Conservation (phyloP, 371 early-diverging fungal genomes). For the Actinomortierella ambigua region DNA sequence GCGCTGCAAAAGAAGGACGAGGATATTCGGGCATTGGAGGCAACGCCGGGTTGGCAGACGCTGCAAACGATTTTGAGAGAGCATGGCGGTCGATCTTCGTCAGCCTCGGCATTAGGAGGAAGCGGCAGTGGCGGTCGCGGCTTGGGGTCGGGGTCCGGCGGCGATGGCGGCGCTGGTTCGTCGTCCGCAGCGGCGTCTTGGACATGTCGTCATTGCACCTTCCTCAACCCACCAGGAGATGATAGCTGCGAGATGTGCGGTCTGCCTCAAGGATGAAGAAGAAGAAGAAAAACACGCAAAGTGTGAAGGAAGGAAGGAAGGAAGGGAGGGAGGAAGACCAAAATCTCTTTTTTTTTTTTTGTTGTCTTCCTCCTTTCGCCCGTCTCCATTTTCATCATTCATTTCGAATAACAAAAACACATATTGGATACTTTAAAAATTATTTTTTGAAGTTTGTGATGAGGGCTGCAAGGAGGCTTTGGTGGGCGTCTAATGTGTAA, state of each 20-base stretch:
- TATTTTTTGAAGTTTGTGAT: too few relatives aligned
- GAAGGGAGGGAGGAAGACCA: too few relatives aligned
- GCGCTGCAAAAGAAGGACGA: slow-evolving; percentile 54
- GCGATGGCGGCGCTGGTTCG: slow-evolving; percentile 33
- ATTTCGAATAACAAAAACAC: too few relatives aligned
- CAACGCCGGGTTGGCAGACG: slow-evolving; percentile 81
- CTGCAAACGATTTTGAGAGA: slow-evolving; percentile 70
- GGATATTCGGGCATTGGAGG: slow-evolving; percentile 50
- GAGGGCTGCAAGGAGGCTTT: too few relatives aligned
- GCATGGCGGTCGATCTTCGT: slow-evolving; percentile 31
- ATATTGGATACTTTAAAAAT: too few relatives aligned
- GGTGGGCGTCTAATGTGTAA: too few relatives aligned
- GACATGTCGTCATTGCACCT: slow-evolving; percentile 95
- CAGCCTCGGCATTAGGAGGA: slow-evolving; percentile 14
- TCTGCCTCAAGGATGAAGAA: slow-evolving; percentile 62
- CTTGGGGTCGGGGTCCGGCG: slow-evolving; percentile 27
- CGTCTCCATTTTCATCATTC: too few relatives aligned
- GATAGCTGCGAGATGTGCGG: slow-evolving; percentile 95
- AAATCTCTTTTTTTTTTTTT: slow-evolving; percentile 1
- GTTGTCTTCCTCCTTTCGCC: too few relatives aligned
- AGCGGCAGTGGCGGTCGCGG: slow-evolving; percentile 28
- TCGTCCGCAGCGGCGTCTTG: slow-evolving; percentile 54
- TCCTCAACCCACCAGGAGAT: slow-evolving; percentile 69
- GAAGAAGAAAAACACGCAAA: too few relatives aligned
- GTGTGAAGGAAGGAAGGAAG: too few relatives aligned